Evolutionary conservation across 169 alveolate genomes (phyloP), one percentile per base, ranked within the genome.

Genomic region (Plasmodium coatneyi): DNA sequence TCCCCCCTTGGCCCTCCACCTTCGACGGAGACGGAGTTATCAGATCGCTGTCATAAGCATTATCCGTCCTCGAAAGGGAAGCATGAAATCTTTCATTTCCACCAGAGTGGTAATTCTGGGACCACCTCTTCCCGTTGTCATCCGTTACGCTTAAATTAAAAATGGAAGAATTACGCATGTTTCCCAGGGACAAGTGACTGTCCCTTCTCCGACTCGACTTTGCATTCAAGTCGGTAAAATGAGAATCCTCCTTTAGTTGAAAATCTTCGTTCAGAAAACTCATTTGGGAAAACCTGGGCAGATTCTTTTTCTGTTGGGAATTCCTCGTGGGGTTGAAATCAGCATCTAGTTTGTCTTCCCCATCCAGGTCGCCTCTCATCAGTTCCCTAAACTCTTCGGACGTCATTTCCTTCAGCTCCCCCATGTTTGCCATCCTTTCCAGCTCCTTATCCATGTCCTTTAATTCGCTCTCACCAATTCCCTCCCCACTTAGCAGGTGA

Each of bases 1-100:
- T 54, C 12, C 25, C 41, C 56, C 28, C 34, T 0, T 10, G 5
- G 1, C 79, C 43, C 4, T 86, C 39, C 54, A 14, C 80, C 70
- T 86, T 86, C 3, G 93, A 86, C 43, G 93, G 93, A n/a, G 93
- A 86, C 2, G 93, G 93, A 6, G 93, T 86, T 72, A 86, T 74
- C 30, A 86, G 28, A 76, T 86, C 93, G 4, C 93, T 86, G 28
- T 86, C 93, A 43, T 86, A 86, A 0, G 70, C 70, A 52, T 74
- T 16, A 7, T 86, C 93, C 3, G 86, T 76, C 16, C 80, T n/a
- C 1, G 93, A 86, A 22, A 86, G 49, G n/a, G 93, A 86, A 3
- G 32, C 70, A 54, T 52, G 56, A 5, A 76, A 52, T 1, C 28
- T 72, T 6, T 76, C 93, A 86, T 86, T 86, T 7, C 56, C 34